Evolutionary conservation across 2,329 filamentous ascomycete species (phyloP).

Genomic region (Drechmeria coniospora): DNA sequence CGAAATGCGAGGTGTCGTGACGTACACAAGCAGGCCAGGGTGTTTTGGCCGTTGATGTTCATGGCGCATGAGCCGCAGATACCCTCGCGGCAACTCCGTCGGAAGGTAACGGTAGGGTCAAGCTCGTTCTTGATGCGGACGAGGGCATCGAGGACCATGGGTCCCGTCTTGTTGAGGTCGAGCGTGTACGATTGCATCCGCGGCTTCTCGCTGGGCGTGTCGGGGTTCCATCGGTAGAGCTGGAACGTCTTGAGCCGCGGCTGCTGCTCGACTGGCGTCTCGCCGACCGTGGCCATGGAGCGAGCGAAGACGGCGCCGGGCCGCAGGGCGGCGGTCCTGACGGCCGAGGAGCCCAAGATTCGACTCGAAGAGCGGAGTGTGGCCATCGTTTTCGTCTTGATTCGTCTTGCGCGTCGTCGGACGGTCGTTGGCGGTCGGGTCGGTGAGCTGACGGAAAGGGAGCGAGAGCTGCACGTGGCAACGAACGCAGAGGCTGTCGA

Average conservation of each 20-base stretch:
- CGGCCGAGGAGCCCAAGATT: conserved; percentile 32
- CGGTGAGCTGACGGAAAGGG: too few relatives aligned
- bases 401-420: conserved; percentile 5
- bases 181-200: conserved; percentile 89
- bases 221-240: conserved; percentile 98
- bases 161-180: conserved; percentile 96
- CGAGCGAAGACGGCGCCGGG: conserved; percentile 28
- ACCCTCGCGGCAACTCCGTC: conserved; percentile 89
- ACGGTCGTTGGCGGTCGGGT: not conserved
- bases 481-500: too few relatives aligned
- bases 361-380: conserved; percentile 44
- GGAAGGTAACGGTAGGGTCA: conserved; percentile 91
- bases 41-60: conserved; percentile 99
- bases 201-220: conserved; percentile 82
- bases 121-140: conserved; percentile 99
- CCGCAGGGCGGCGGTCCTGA: conserved; percentile 20
- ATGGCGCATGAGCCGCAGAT: conserved; percentile 98
- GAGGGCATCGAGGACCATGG: conserved; percentile 93
- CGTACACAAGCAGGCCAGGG: conserved; percentile 91
- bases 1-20: too few relatives aligned
- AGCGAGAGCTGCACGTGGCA: too few relatives aligned
- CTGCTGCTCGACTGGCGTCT: conserved; percentile 47
- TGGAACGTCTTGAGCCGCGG: conserved; percentile 84
- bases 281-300: conserved; percentile 39
- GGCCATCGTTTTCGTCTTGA: conserved; percentile 28